Base-by-base conservation (phyloP, 2,329 filamentous ascomycete genomes). In the Sclerotinia sclerotiorum region DNA sequence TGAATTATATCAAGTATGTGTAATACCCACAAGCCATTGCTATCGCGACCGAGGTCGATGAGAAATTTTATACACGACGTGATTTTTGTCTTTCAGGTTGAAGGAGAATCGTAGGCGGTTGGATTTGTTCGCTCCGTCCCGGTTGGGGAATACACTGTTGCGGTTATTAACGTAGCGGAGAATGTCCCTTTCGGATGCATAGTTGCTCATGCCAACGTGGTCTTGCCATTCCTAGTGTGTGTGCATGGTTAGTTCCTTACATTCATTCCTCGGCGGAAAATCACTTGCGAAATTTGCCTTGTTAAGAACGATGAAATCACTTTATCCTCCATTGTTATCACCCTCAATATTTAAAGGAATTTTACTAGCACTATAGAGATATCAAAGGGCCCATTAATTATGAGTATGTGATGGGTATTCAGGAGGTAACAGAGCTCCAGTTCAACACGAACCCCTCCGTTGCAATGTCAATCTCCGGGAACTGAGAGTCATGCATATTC, bases 391-490 rank as follows among this genome's bases (percentile, higher is more conserved):
- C 57, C 72, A 76, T 46, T 70, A 71, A 58, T 72, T 70, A 35
- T 2, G 52, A 42, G 21, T 51, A 62, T 32, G 49, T 67, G 27
- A 69, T 15, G 13, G 56, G 51, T 29, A 71, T 67, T 11, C 79
- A 79, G 19, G 65, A 58, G 1, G 78, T 78, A 0, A 81, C 70
- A 2, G 79, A 75, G 48, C 78, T 80, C 82, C 82, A 83, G 7
- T 69, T 72, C 66, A 80, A 82, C 1, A 82, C 67, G 2, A 82
- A 71, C 32, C 81, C 73, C 35, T 76, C 75, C 0, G 80, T 82
- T 46, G 73, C 11, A 81, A 73, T 39, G 55, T 82, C 80, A n/a
- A 83, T 74, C 69, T 82, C 81, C 67, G 78, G 81, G 66, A 82
- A 77, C 46, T 80, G 68, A 27, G 74, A 76, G 69, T 82, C 79